Conservation (phyloP, 164 flowering plant species). For the Amborella trichopoda region DNA sequence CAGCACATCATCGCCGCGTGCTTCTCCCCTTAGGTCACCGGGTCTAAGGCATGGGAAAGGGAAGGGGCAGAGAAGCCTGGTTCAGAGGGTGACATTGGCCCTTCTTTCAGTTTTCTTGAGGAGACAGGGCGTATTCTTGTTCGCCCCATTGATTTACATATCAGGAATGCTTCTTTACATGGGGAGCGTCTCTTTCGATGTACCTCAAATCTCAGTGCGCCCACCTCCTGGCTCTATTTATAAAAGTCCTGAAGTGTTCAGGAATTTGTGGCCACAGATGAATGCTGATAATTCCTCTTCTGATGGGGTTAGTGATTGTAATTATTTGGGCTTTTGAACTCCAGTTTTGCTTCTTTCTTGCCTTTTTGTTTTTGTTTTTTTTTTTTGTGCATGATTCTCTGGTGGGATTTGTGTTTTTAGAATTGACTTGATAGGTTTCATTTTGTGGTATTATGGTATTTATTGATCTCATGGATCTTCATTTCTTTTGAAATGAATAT, state of each 20-base stretch:
- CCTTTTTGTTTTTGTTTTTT: not conserved
- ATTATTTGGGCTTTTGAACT: not conserved
- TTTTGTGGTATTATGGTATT: not conserved
- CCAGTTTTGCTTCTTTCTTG: not conserved
- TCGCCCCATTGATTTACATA: conserved; percentile 71
- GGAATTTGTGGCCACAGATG: conserved; percentile 54
- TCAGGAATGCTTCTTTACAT: conserved; percentile 75
- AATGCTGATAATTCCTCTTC: conserved; percentile 50
- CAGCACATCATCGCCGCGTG: conserved; percentile 51
- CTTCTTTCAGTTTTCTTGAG: conserved; percentile 62
- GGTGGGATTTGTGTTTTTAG: not conserved
- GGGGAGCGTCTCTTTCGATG: conserved; percentile 64
- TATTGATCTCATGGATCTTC: not conserved
- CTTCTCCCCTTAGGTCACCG: conserved; percentile 8
- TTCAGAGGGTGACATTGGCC: conserved; percentile 46
- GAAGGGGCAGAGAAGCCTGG: conserved; percentile 10
- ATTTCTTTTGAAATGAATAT: not conserved
- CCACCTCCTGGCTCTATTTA: conserved; percentile 62
- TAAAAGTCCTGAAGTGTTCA: conserved; percentile 55
- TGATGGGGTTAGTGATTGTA: conserved; percentile 65
- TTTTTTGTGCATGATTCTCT: not conserved
- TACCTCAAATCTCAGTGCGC: conserved; percentile 27
- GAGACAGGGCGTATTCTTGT: conserved; percentile 69
- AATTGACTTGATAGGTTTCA: not conserved
- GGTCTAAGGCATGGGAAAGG: conserved; percentile 21